phyloP scores from a whole-genome alignment of 140 eudicot genomes.

The Flaveria floridana region DNA sequence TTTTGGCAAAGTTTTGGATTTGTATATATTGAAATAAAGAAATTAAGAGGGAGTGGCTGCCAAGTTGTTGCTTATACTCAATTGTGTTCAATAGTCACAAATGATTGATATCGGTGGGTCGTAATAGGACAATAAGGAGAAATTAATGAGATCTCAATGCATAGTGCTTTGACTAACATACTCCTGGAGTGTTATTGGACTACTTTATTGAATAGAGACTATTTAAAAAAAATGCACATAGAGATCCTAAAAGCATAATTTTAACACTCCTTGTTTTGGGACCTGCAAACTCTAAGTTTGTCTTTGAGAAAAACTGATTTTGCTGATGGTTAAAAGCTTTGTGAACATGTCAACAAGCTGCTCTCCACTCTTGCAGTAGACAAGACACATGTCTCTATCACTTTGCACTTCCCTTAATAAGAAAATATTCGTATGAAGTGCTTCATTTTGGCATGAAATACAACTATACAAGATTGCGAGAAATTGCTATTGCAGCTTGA shows the following conservation, averaged over 20 bases:
- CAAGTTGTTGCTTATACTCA: too few species aligned
- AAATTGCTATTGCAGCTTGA: too few species aligned
- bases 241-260: not conserved
- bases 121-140: too few species aligned
- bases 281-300: slow-evolving; percentile 4
- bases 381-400: not conserved
- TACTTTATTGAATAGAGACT: not conserved
- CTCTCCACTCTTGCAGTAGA: not conserved
- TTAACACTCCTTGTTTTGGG: not conserved
- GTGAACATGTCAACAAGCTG: not conserved
- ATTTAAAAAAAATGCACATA: not conserved
- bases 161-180: not conserved
- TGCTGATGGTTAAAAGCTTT: not conserved
- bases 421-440: too few species aligned
- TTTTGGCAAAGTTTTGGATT: too few species aligned
- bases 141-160: not conserved
- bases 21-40: too few species aligned
- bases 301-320: not conserved
- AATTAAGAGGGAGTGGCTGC: too few species aligned
- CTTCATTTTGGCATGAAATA: too few species aligned
- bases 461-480: too few species aligned
- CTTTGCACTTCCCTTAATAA: too few species aligned
- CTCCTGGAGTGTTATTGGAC: not conserved
- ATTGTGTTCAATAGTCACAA: not conserved
- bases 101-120: not conserved